A percentile compares a stretch with the other conserved stretches of the same genome.
phyloP scores from a whole-genome alignment of 1,284 basidiomycete species.

The Athelia psychrophila region DNA sequence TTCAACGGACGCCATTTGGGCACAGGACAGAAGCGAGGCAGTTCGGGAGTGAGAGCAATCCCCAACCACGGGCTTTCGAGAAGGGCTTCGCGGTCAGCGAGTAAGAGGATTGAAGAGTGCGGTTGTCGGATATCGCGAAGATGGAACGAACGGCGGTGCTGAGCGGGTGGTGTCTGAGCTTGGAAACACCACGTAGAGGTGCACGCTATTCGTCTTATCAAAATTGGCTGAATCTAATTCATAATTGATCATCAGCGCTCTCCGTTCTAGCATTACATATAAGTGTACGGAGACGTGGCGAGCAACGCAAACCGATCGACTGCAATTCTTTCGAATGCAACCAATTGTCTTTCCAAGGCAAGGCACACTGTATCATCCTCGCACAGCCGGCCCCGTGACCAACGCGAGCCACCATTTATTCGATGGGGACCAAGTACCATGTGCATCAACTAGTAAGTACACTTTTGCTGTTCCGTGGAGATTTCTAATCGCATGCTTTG shows the following conservation, averaged over 20 bases:
- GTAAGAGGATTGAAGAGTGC: conserved; percentile 78
- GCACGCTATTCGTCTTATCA: conserved; percentile 12
- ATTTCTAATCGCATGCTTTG: too few relatives aligned
- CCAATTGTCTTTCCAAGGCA: conserved; percentile 90
- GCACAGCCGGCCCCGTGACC: conserved; percentile 79
- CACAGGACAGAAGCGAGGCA: conserved; percentile 58
- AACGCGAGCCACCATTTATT: conserved; percentile 81
- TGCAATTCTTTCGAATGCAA: conserved; percentile 90
- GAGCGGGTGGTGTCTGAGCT: conserved; percentile 61
- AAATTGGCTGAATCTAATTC: conserved; percentile 2
- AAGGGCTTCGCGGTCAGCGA: conserved; percentile 79
- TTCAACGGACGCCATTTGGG: conserved; percentile 63
- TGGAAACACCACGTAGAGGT: conserved; percentile 73
- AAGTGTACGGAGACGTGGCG: conserved; percentile 47
- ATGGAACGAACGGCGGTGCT: conserved; percentile 72
- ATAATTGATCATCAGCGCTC: conserved; percentile 24
- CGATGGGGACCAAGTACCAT: too few relatives aligned
- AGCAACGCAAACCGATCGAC: conserved; percentile 60
- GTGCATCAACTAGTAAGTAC: too few relatives aligned
- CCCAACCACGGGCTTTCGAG: conserved; percentile 33
- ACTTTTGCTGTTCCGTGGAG: too few relatives aligned
- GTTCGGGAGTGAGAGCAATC: conserved; percentile 35
- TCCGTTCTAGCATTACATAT: conserved; percentile 32
- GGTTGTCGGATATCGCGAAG: conserved; percentile 79
- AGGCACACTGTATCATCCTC: conserved; percentile 91